phyloP scores from a whole-genome alignment of 1,284 basidiomycete genomes.

The Tylopilus orsonianus region DNA sequence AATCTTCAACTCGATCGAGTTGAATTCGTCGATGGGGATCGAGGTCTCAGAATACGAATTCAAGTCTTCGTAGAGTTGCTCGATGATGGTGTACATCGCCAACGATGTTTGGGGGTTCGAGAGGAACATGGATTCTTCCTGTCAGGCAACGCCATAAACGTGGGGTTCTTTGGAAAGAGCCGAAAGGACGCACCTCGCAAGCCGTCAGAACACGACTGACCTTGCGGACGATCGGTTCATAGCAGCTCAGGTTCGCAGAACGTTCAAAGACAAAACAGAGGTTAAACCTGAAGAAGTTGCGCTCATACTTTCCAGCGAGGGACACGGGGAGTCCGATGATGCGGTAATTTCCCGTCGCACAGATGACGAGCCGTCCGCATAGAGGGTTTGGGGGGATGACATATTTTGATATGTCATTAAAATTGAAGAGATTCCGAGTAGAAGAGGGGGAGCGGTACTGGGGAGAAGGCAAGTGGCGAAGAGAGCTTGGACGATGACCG shows the following conservation, averaged over 20 bases:
- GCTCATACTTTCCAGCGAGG: conserved; percentile 69
- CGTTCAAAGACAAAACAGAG: conserved; percentile 95
- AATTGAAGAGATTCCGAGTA: conserved; percentile 76
- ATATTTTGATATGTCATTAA: conserved; percentile 89
- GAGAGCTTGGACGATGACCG: conserved; percentile 42
- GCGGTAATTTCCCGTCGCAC: conserved; percentile 70
- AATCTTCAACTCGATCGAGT: conserved; percentile 92
- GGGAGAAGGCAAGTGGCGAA: conserved; percentile 45
- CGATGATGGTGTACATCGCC: conserved; percentile 83
- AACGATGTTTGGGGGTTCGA: conserved; percentile 72
- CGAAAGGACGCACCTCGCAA: conserved; percentile 72
- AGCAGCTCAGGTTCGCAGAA: conserved; percentile 86
- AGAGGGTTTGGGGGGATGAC: conserved; percentile 88
- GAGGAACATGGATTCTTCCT: conserved; percentile 90
- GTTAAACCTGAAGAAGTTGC: conserved; percentile 94
- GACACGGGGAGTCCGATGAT: conserved; percentile 89
- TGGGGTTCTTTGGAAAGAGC: background rate
- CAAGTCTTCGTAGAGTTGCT: conserved; percentile 96
- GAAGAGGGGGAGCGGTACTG: conserved; percentile 50
- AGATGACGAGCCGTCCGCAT: conserved; percentile 87
- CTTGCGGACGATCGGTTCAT: conserved; percentile 95
- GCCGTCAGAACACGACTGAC: conserved; percentile 84
- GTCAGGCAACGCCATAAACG: conserved; percentile 16
- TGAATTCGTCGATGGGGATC: conserved; percentile 85
- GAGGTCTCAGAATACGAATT: conserved; percentile 97